phyloP scores from a whole-genome alignment of 106 monocot species.

The Acorus calamus region DNA sequence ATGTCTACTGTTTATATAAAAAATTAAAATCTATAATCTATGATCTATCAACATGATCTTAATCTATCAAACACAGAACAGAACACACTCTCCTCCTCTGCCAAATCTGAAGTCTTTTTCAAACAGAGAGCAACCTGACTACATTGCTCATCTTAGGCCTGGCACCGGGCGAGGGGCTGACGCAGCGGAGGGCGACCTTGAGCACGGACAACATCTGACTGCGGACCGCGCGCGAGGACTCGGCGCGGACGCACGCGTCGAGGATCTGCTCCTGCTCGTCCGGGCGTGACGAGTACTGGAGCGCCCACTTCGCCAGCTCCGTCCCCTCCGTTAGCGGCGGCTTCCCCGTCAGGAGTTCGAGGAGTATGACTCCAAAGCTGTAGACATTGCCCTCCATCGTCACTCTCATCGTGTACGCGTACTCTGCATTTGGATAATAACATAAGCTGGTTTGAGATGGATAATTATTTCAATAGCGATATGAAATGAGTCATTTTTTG shows the following conservation, averaged over 20 bases:
- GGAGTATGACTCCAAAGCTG: constrained; percentile 57
- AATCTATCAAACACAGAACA: too few species aligned
- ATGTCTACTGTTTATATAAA: too few species aligned
- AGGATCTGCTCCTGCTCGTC: constrained; percentile 36
- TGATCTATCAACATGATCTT: too few species aligned
- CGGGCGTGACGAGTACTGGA: constrained; percentile 13
- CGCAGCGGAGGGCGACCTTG: constrained; percentile 56
- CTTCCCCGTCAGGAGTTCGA: constrained; percentile 60
- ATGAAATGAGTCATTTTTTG: too few species aligned
- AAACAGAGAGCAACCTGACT: constrained; percentile 23
- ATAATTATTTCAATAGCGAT: too few species aligned
- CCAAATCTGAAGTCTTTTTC: too few species aligned
- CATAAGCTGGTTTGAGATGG: too few species aligned
- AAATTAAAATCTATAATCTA: too few species aligned
- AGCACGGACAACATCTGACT: constrained; percentile 58
- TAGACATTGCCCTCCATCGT: constrained; percentile 59
- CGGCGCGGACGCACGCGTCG: constrained; percentile 24
- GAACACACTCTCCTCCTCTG: too few species aligned
- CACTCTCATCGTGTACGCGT: constrained; percentile 64
- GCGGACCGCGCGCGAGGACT: constrained; percentile 19
- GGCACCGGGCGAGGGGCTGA: constrained; percentile 27
- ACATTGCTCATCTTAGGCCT: constrained; percentile 51
- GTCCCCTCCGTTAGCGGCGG: constrained; percentile 36
- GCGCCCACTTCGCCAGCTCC: constrained; percentile 57
- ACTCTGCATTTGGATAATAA: constrained; percentile 72